Evolutionary conservation across 2,329 filamentous ascomycete species (phyloP), one percentile per base, ranked within the genome.

Genomic region (Trichophyton simii): DNA sequence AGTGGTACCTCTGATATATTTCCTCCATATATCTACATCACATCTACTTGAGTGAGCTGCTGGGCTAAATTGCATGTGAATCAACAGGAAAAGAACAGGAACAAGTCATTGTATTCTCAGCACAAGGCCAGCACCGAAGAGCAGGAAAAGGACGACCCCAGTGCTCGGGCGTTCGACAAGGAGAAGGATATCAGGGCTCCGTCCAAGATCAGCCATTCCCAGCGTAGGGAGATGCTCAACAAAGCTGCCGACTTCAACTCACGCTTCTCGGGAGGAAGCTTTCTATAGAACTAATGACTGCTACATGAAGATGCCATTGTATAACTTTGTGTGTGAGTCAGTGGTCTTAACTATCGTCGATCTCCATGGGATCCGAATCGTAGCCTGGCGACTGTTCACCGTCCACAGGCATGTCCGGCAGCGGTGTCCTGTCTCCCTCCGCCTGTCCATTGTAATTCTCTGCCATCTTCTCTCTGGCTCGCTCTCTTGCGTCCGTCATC

Each of bases 161-260:
- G 90, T 73, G 87, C 88, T 74, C 81, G 92, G 63, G 87, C 84
- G 0, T 97, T 97, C 74, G 90, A 96, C 75, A 82, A 85, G 65
- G 89, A 96, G 73, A 97, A 96, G 77, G 94, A 97, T 72, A 96
- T 97, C 84, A 87, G 84, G 44, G 76, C 89, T 1, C 86, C 87
- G 7, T 83, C 84, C 18, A 84, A 83, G 68, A 84, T 96, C 60
- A 87, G 85, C 28, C 78, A 85, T 66, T 80, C 85, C 41, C 86
- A 96, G 77, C 83, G 87, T 67, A 83, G 83, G 68, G 88, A 96
- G 67, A 78, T 97, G 77, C 72, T 96, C 63, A 87, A 83, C 66
- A 87, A 87, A 70, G 83, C 85, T 15, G 57, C 63, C 3, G 87
- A 91, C 68, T 96, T 96, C 75, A 86, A 87, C 2, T 87, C 87